These are phyloP conservation scores for Rhizoclosmatium sp. DNA, from an alignment of 192 early-diverging fungal genomes.

Conservation along the genomic window DNA sequence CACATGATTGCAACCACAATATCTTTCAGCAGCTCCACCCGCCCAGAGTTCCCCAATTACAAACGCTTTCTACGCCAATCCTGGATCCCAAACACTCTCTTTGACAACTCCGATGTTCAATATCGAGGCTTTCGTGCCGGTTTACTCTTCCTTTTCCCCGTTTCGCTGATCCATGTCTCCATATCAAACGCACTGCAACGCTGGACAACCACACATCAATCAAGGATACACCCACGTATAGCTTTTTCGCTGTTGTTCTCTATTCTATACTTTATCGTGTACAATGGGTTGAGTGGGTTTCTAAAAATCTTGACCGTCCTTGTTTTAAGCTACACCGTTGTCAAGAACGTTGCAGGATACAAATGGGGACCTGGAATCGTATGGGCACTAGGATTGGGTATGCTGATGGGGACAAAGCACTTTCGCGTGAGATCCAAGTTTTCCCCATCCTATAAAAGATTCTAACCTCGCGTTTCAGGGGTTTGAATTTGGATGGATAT, in stretches of 20 bases:
- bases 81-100: background rate
- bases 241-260: conserved; percentile 66
- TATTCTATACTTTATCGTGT: conserved; percentile 65
- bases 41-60: background rate
- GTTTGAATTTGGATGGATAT: conserved; percentile 12
- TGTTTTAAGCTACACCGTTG: conserved; percentile 65
- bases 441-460: conserved; percentile 58
- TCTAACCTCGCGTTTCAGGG: background rate
- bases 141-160: conserved; percentile 59
- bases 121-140: conserved; percentile 73
- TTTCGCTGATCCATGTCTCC: conserved; percentile 55
- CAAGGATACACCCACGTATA: conserved; percentile 60
- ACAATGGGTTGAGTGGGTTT: conserved; percentile 51
- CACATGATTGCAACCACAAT: too few species aligned
- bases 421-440: conserved; percentile 35
- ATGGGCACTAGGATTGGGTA: too few species aligned
- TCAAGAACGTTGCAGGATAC: too few species aligned
- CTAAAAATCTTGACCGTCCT: conserved; percentile 78
- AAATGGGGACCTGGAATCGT: too few species aligned
- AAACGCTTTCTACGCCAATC: background rate
- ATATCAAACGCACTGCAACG: conserved; percentile 57
- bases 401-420: too few species aligned
- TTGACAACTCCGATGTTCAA: conserved; percentile 76
- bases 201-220: background rate
- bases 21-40: background rate